A percentile compares a stretch with the other conserved stretches of the same genome.
Evolutionary conservation across 257 asterid genomes (phyloP).

Genomic region (Mitragyna speciosa): DNA sequence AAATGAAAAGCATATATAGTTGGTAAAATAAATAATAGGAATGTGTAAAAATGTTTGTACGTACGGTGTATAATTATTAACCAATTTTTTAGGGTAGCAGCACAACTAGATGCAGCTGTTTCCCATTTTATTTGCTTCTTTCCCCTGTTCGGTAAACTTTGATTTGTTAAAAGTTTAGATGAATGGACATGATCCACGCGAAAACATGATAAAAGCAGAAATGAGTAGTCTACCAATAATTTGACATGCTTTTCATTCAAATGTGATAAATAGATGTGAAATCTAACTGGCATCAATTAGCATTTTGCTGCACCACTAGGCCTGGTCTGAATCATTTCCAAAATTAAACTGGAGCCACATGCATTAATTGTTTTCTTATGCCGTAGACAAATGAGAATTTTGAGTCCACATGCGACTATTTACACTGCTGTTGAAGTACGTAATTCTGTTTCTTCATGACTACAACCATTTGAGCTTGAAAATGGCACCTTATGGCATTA

Average conservation of each 20-base stretch:
- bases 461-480: background rate
- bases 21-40: no score
- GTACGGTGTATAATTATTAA: no score
- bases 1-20: no score
- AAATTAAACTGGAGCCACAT: background rate
- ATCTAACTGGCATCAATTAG: conserved; percentile 7
- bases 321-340: background rate
- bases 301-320: background rate
- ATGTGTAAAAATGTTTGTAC: no score
- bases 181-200: background rate
- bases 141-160: no score
- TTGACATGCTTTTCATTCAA: background rate
- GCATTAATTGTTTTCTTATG: background rate
- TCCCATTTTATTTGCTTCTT: no score
- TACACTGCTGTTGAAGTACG: background rate
- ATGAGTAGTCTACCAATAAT: background rate
- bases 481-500: background rate
- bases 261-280: background rate
- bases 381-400: background rate
- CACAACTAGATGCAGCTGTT: no score
- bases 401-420: background rate
- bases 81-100: no score
- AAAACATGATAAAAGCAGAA: background rate
- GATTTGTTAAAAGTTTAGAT: no score
- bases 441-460: background rate